Percentiles rank a stretch among this genome's conserved stretches.
Evolutionary conservation across 495 filamentous ascomycete species (phyloP).

Genomic region (Lepidopterella palustris): DNA sequence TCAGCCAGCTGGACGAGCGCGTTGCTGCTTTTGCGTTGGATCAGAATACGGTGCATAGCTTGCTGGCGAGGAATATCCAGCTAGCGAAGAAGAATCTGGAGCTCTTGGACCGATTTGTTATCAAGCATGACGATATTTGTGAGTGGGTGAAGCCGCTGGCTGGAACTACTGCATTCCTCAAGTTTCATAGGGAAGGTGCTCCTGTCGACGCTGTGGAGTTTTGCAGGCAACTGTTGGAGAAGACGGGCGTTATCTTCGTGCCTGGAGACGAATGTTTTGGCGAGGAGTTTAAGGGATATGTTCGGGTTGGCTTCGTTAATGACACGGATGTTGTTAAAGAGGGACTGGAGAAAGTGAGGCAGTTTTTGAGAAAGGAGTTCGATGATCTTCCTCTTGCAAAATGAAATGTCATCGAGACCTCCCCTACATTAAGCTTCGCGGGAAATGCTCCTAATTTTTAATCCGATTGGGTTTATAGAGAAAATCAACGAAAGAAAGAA

Average conservation of each 20-base stretch:
- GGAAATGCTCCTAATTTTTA: no score
- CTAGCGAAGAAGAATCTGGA: constrained; percentile 66
- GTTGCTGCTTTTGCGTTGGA: constrained; percentile 70
- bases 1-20: constrained; percentile 73
- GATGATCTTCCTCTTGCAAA: constrained; percentile 41
- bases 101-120: constrained; percentile 62
- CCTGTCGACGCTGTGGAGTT: constrained; percentile 67
- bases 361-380: constrained; percentile 57
- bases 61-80: constrained; percentile 63
- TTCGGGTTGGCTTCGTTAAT: constrained; percentile 73
- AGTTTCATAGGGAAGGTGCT: constrained; percentile 57
- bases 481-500: no score
- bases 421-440: no score
- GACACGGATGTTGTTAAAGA: constrained; percentile 62
- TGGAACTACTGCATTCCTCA: constrained; percentile 77
- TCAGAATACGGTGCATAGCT: constrained; percentile 52
- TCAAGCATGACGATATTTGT: constrained; percentile 55
- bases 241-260: constrained; percentile 71
- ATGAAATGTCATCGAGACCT: constrained; percentile 5
- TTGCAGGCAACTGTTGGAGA: constrained; percentile 60
- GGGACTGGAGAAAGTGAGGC: constrained; percentile 54
- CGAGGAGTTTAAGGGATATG: constrained; percentile 68
- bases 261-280: constrained; percentile 76
- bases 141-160: constrained; percentile 72
- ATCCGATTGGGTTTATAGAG: no score